Conservation (phyloP, 2,329 filamentous ascomycete species). For the Colletotrichum chlorophyti region DNA sequence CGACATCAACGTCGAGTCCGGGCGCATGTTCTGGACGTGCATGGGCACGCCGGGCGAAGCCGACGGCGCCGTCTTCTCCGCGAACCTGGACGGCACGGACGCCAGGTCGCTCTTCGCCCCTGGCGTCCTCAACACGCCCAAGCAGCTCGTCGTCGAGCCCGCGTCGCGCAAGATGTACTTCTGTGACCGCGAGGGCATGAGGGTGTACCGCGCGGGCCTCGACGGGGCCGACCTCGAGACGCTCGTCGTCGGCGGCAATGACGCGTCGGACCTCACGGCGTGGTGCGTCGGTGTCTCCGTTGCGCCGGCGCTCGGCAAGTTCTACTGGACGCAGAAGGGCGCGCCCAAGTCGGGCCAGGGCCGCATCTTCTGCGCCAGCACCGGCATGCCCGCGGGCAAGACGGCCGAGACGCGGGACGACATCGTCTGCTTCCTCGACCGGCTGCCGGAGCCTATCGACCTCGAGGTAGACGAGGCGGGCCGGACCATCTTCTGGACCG, state of each 20-base stretch:
- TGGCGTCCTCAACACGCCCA: slow-evolving; percentile 56
- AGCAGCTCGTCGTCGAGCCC: slow-evolving; percentile 46
- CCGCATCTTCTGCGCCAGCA: slow-evolving; percentile 57
- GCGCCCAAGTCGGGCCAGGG: slow-evolving; percentile 56
- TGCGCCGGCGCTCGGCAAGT: slow-evolving; percentile 44
- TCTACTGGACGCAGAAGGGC: slow-evolving; percentile 70
- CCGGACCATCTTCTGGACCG: slow-evolving; percentile 63
- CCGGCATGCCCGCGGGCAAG: slow-evolving; percentile 44
- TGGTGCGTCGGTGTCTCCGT: slow-evolving; percentile 66
- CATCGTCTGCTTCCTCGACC: slow-evolving; percentile 48
- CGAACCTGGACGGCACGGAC: slow-evolving; percentile 57
- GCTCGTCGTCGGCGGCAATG: slow-evolving; percentile 45
- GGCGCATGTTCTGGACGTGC: slow-evolving; percentile 56
- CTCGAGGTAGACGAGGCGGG: slow-evolving; percentile 57
- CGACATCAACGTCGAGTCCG: slow-evolving; percentile 38
- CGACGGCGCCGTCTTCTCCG: slow-evolving; percentile 50
- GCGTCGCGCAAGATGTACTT: slow-evolving; percentile 45
- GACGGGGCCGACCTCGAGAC: slow-evolving; percentile 47
- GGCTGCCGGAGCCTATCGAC: slow-evolving; percentile 63
- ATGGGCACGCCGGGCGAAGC: slow-evolving; percentile 50
- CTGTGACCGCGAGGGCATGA: slow-evolving; percentile 51
- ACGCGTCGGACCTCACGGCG: slow-evolving; percentile 39
- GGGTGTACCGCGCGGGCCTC: slow-evolving; percentile 44
- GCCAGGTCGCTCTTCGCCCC: slow-evolving; percentile 47
- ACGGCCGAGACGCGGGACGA: slow-evolving; percentile 45